Evolutionary conservation across 2,329 filamentous ascomycete genomes (phyloP).

Genomic region (Talaromyces sp.): DNA sequence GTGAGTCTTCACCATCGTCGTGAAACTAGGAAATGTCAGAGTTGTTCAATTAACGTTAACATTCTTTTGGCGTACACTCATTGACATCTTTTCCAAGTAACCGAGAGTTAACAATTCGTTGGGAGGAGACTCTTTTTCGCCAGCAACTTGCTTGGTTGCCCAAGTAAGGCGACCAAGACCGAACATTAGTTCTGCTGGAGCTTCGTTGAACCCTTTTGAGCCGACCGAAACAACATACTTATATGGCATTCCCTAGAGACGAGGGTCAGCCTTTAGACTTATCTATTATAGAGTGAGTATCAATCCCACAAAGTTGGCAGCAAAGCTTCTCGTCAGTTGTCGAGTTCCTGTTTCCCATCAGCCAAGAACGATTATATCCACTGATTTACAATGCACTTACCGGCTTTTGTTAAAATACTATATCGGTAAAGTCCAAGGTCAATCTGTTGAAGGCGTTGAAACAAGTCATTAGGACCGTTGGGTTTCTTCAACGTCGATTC

Average conservation of each 20-base stretch:
- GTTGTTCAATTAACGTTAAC: not conserved
- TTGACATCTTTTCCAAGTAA: constrained; percentile 53
- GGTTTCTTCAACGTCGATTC: constrained; percentile 46
- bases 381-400: constrained; percentile 22
- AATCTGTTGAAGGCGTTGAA: constrained; percentile 43
- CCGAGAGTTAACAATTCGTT: constrained; percentile 54
- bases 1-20: constrained; percentile 53
- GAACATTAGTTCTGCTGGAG: constrained; percentile 39
- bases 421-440: constrained; percentile 47
- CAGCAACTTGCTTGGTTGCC: constrained; percentile 44
- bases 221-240: constrained; percentile 52
- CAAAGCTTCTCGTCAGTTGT: constrained; percentile 43
- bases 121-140: constrained; percentile 35
- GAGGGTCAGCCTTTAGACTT: constrained; percentile 7
- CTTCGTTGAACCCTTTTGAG: constrained; percentile 39
- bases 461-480: constrained; percentile 59
- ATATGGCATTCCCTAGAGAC: constrained; percentile 51
- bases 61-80: constrained; percentile 38
- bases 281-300: not conserved
- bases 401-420: constrained; percentile 27
- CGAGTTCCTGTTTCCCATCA: not conserved
- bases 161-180: constrained; percentile 50
- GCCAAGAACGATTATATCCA: not conserved
- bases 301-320: constrained; percentile 43
- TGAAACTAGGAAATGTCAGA: constrained; percentile 43